phyloP scores from a whole-genome alignment of 176 grass and related monocot species.

The Pontederia paniculata region DNA sequence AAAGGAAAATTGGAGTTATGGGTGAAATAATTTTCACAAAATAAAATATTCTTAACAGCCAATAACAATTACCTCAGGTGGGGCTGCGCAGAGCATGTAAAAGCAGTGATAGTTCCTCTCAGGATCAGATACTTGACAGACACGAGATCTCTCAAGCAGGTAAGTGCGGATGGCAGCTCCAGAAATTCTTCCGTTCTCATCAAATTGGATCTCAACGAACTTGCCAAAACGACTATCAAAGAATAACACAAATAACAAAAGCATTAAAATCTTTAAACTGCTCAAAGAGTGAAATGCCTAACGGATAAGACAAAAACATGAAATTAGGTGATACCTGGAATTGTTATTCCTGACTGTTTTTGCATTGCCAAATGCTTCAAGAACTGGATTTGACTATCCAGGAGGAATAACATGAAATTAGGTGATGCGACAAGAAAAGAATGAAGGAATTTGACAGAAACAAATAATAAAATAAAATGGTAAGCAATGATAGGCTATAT shows the following conservation, averaged over 20 bases:
- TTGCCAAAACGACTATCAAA: constrained; percentile 76
- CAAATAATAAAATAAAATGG: too few species aligned
- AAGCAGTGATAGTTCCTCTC: constrained; percentile 99
- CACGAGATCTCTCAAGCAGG: constrained; percentile 76
- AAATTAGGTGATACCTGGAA: too few species aligned
- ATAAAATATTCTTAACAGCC: background rate
- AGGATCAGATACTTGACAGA: constrained; percentile 88
- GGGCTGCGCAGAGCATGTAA: constrained; percentile 86
- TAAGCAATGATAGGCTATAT: too few species aligned
- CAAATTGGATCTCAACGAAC: constrained; percentile 96
- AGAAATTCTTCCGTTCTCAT: constrained; percentile 86
- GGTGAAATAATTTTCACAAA: background rate
- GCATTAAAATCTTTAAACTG: background rate
- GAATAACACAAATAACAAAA: background rate
- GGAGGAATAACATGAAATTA: too few species aligned
- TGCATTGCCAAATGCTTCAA: too few species aligned
- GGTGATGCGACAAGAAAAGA: too few species aligned
- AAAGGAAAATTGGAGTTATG: background rate
- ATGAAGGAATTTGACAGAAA: too few species aligned
- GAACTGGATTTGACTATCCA: too few species aligned
- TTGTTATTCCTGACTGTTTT: too few species aligned
- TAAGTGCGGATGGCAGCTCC: constrained; percentile 91
- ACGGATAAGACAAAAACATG: too few species aligned
- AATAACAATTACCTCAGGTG: constrained; percentile 53
- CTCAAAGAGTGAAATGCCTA: too few species aligned